Conservation (phyloP, 2,329 filamentous ascomycete genomes). For the Tolypocladium ovalisporum region DNA sequence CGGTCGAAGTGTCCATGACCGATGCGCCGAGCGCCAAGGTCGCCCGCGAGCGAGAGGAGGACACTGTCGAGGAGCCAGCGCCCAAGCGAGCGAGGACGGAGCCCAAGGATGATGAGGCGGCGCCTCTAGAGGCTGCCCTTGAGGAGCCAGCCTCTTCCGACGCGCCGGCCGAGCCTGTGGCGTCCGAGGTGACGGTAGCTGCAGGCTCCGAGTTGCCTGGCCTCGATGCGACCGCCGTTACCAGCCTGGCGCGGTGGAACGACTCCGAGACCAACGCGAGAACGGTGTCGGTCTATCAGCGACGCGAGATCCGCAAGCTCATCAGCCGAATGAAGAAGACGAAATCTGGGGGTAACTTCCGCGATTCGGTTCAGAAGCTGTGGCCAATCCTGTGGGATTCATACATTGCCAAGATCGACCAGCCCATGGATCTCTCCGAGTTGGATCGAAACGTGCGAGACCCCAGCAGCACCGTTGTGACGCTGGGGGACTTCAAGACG, state of each 20-base stretch:
- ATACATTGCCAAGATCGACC: conserved; percentile 55
- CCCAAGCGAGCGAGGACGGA: conserved; percentile 76
- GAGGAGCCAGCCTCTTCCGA: neutral
- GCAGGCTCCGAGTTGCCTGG: conserved; percentile 4
- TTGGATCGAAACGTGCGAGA: conserved; percentile 74
- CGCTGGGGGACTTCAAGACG: conserved; percentile 59
- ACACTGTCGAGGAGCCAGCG: conserved; percentile 51
- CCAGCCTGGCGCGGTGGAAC: conserved; percentile 25
- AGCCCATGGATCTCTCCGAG: conserved; percentile 74
- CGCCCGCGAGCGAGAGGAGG: conserved; percentile 68
- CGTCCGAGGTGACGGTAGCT: conserved; percentile 2
- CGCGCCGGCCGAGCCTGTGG: conserved; percentile 3
- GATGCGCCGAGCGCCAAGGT: conserved; percentile 50
- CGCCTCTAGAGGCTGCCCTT: conserved; percentile 7
- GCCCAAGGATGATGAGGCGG: conserved; percentile 28
- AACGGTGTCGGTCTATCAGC: conserved; percentile 47
- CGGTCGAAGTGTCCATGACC: conserved; percentile 39
- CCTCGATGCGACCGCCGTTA: conserved; percentile 10
- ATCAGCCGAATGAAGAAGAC: conserved; percentile 76
- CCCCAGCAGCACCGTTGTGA: conserved; percentile 46
- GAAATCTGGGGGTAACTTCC: conserved; percentile 66
- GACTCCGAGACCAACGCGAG: conserved; percentile 32
- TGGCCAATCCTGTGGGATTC: conserved; percentile 68
- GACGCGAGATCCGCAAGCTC: conserved; percentile 51
- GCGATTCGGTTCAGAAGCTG: conserved; percentile 63